phyloP scores from a whole-genome alignment of 2,329 filamentous ascomycete genomes.

The Cucurbitaria berberidis region DNA sequence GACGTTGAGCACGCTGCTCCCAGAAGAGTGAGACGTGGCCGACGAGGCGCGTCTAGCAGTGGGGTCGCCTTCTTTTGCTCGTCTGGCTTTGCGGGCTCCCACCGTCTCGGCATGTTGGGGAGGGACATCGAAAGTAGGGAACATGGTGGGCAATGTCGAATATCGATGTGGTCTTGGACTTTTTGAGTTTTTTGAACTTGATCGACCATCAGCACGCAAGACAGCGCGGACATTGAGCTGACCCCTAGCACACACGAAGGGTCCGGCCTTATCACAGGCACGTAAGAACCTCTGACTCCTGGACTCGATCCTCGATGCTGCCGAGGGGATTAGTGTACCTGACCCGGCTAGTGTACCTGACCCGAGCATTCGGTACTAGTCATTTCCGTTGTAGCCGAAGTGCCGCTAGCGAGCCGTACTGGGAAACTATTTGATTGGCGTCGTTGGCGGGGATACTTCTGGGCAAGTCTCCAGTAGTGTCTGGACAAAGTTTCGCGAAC shows the following conservation, averaged over 20 bases:
- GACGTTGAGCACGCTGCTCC: constrained; percentile 24
- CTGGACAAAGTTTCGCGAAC: constrained; percentile 4
- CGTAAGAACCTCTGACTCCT: not conserved
- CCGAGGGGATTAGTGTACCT: too few species aligned
- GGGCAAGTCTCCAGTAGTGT: not conserved
- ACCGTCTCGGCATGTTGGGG: constrained; percentile 34
- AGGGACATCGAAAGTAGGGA: constrained; percentile 36
- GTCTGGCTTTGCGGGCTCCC: constrained; percentile 31
- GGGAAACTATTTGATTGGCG: constrained; percentile 5
- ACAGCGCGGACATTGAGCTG: not conserved
- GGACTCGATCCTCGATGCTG: too few species aligned
- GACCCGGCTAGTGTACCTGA: too few species aligned
- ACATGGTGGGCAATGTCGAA: constrained; percentile 25
- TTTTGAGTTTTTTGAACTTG: constrained; percentile 13
- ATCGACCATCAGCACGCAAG: too few species aligned
- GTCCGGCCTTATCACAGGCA: not conserved
- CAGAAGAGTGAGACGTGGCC: constrained; percentile 31
- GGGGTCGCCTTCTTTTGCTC: constrained; percentile 28
- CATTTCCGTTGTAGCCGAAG: constrained; percentile 1
- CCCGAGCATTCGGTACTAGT: not conserved
- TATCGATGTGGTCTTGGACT: too few species aligned
- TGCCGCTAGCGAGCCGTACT: constrained; percentile 1
- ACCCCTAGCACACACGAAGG: not conserved
- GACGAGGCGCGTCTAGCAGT: constrained; percentile 23
- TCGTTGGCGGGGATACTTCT: not conserved